Percentiles rank a stretch among this genome's conserved stretches.
phyloP scores from a whole-genome alignment of 345 rosid genomes.

The Hibiscus trionum region DNA sequence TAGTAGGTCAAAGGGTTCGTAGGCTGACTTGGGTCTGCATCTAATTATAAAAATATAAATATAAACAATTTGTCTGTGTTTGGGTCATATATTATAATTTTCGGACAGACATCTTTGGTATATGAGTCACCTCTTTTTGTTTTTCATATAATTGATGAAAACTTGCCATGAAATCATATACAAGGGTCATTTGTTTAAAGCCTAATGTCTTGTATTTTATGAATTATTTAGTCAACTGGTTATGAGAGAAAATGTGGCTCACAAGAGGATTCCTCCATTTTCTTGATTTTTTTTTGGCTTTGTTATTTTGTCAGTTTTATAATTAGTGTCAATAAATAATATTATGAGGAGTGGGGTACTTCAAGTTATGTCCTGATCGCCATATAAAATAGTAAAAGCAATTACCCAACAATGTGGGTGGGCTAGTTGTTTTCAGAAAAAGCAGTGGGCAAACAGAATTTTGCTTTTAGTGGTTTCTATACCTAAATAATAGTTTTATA shows the following conservation, averaged over 20 bases:
- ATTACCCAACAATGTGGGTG: constrained; percentile 34
- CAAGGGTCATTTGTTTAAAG: background rate
- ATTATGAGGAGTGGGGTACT: background rate
- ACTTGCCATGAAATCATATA: constrained; percentile 1
- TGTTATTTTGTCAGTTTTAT: background rate
- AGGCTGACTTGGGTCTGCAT: background rate
- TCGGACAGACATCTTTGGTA: constrained; percentile 6
- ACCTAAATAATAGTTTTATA: constrained; percentile 6
- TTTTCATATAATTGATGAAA: constrained; percentile 2
- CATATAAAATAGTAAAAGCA: constrained; percentile 12
- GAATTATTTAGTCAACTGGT: constrained; percentile 7
- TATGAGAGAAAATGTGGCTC: constrained; percentile 2
- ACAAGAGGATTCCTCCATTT: constrained; percentile 22
- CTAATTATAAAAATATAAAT: background rate
- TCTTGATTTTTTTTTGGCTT: background rate
- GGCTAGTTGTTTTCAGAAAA: constrained; percentile 40
- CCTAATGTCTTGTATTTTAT: constrained; percentile 5
- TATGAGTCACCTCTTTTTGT: background rate
- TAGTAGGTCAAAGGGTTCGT: constrained; percentile 6
- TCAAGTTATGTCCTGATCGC: constrained; percentile 21
- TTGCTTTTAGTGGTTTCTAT: constrained; percentile 32
- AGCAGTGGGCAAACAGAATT: constrained; percentile 44
- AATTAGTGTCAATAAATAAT: background rate
- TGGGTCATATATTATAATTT: background rate
- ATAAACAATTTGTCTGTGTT: background rate